These are phyloP conservation scores for Colletotrichum sojae DNA, from an alignment of 2,329 filamentous ascomycete species.

Conservation along the genomic window DNA sequence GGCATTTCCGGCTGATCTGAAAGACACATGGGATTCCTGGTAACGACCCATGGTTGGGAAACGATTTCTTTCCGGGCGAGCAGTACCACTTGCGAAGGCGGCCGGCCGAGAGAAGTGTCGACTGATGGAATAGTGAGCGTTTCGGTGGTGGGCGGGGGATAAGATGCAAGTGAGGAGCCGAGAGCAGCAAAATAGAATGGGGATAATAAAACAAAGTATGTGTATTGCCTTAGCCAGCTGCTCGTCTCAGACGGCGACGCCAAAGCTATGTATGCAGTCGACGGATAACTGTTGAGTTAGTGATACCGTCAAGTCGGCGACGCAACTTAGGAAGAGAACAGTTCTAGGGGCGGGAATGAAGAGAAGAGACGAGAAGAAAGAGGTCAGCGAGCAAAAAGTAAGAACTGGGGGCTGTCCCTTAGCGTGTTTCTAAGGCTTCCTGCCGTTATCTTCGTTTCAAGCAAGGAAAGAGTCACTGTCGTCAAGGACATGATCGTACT, in stretches of 20 bases:
- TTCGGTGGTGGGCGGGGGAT: not conserved
- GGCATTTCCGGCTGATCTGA: not conserved
- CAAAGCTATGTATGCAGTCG: conserved; percentile 2
- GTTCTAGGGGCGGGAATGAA: conserved; percentile 22
- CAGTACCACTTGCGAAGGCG: no score
- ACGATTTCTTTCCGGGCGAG: not conserved
- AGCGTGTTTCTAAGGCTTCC: not conserved
- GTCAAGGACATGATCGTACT: no score
- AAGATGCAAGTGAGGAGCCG: conserved; percentile 1
- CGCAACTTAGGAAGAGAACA: conserved; percentile 15
- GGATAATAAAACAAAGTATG: conserved; percentile 3
- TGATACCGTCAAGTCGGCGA: conserved; percentile 7
- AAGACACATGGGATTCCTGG: not conserved
- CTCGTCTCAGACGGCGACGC: not conserved
- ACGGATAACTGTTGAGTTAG: conserved; percentile 3
- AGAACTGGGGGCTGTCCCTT: not conserved
- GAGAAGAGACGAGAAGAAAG: not conserved
- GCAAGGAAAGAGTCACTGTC: no score
- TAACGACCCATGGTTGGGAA: not conserved
- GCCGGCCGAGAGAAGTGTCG: no score
- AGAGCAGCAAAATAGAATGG: not conserved
- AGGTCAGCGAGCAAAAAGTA: not conserved
- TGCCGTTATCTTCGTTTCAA: not conserved
- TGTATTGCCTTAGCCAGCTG: not conserved
- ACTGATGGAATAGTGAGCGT: not conserved